Base-by-base conservation (phyloP, 148 eudicot species). In the Nyssa sinensis region DNA sequence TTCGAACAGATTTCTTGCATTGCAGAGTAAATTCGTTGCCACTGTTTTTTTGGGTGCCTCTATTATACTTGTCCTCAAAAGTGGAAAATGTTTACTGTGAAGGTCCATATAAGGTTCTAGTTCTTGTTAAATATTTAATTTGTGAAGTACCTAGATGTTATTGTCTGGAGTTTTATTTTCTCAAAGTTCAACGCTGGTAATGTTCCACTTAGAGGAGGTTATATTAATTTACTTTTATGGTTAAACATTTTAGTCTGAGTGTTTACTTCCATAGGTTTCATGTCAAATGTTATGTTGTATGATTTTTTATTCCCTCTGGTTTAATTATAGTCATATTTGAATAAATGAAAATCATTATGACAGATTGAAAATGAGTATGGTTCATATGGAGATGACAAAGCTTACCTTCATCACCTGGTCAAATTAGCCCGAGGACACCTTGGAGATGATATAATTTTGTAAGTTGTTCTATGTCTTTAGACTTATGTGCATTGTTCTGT, bases 291-390 rank as follows among this genome's bases (percentile, higher is more conserved):
- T 55, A 3, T 51, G 28, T 29, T 19, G 32, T 27, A 35, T 63
- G 33, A 28, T 33, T 23, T 7, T 60, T 75, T 39, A 31, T 16
- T 28, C 7, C 27, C 5, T 66, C 30, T 3, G 25, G 34, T 55
- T 62, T 27, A 62, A 29, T 39, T 57, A 55, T 31, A 39, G 47
- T 70, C 39, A 63, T 72, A 41, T 69, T 78, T 39, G 32, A 24
- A 78, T 78, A 17, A 71, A 53, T 62, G 64, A 28, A 73, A 27
- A 69, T 69, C 69, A 21, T 73, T 65, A 66, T 86, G 81, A 74
- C 96, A 94, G 98, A 88, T 92, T 62, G 98, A 94, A 79, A 94
- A 94, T 79, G 98, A 94, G 79, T 94, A 77, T 82, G 98, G 98
- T 75, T 94, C 98, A 58, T 94, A 84, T 61, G 97, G 93, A 78